Evolutionary conservation across 164 flowering plant genomes (phyloP), one percentile per base, ranked within the genome.

Genomic region (Magnolia sinica): DNA sequence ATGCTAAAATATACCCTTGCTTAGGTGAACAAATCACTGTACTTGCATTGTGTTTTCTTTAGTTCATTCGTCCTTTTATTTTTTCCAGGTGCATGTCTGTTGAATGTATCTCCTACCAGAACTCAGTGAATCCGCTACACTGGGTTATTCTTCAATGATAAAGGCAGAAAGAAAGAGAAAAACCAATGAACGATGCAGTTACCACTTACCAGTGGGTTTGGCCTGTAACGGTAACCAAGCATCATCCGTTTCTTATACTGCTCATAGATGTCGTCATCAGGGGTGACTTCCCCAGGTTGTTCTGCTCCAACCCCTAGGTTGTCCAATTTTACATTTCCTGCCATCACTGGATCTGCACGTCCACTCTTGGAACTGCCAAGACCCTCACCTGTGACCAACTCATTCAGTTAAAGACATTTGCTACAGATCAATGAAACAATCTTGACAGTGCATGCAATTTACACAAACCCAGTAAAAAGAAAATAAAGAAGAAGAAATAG

Each of bases 191-290:
- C 1, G 29, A 27, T 27, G 29, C 29, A 20, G 67, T 67, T 87
- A 96, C 99, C 29, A 20, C 27, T 67, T 87, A 96, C 99, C 97
- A 96, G 82, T 75, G 99, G 99, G 74, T 96, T 96, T 37, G 99
- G 99, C 76, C 99, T 83, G 88, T 92, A 73, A 13, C 88, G 86
- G 64, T 96, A 96, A 64, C 99, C 99, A 72, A 96, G 94, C 99
- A 96, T 96, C 99, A 94, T 96, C 64, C 99, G 88, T 87, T 96
- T 96, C 87, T 96, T 96, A 55, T 96, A 96, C 87, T 96, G 99
- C 87, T 96, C 99, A 70, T 93, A 96, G 75, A 96, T 96, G 80
- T 96, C 99, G 85, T 96, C 99, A 0, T 96, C 98, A 51, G 99
- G 85, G 37, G 86, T 87, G 23, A 96, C 97, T 79, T 94, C 99